Percentiles rank a stretch among this genome's conserved stretches.
phyloP scores from a whole-genome alignment of 306 rosid species.

The Cotoneaster glaucophyllus region DNA sequence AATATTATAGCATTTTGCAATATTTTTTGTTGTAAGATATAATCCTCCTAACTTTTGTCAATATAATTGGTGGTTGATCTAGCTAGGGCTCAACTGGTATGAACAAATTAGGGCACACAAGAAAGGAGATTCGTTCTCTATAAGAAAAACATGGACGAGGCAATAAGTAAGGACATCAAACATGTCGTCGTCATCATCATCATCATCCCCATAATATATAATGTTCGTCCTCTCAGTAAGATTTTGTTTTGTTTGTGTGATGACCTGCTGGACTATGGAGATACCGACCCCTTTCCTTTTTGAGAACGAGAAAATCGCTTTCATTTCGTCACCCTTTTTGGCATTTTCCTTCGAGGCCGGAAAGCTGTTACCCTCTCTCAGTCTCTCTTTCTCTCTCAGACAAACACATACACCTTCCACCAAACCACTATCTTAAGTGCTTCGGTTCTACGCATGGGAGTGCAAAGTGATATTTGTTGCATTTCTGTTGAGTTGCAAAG shows the following conservation, averaged over 20 bases:
- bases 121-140: not conserved
- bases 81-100: not conserved
- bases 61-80: too few species aligned
- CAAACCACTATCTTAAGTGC: not conserved
- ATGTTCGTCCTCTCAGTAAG: not conserved
- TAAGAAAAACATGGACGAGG: not conserved
- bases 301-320: constrained; percentile 24
- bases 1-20: too few species aligned
- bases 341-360: constrained; percentile 12
- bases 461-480: not conserved
- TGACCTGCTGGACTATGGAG: constrained; percentile 7
- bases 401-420: not conserved
- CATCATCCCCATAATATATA: constrained; percentile 1
- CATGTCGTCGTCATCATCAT: constrained; percentile 16
- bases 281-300: not conserved
- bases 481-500: not conserved
- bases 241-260: constrained; percentile 10
- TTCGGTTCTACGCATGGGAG: not conserved
- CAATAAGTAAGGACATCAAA: constrained; percentile 24
- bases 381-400: not conserved
- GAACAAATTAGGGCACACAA: not conserved
- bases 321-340: constrained; percentile 24
- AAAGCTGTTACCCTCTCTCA: not conserved
- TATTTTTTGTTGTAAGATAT: too few species aligned
- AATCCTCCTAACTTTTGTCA: too few species aligned